Evolutionary conservation across 371 early-diverging fungal genomes (phyloP), one percentile per base, ranked within the genome.

Genomic region (Rhizopus delemar): DNA sequence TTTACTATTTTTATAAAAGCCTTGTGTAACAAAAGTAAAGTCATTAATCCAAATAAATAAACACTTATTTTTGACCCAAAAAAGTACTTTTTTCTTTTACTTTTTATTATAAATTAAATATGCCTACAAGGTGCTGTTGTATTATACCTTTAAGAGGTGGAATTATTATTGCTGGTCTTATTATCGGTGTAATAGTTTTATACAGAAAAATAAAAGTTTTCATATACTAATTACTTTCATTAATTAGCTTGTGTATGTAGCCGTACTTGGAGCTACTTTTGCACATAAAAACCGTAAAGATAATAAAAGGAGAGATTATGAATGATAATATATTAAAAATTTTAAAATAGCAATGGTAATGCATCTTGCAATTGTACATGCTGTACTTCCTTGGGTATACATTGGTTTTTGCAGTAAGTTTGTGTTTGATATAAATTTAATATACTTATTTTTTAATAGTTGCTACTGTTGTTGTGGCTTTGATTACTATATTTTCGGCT

Each of bases 231-330:
- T 36, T 13, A 36, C n/a, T 22, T 2, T 49, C 12, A 55, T 12
- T 55, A 7, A 15, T 52, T 61, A 78, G 78, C 59, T 65, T 22
- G 70, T 75, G 11, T 71, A 76, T 9, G 53, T 65, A 41, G 63
- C 68, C 33, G 56, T 78, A 35, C 53, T 78, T 28, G 72, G 51
- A 5, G 66, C 71, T 13, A 78, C 79, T 33, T 74, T 78, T 56
- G 59, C 74, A 56, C 71, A 78, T 49, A 73, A 68, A 54, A 78
- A 78, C 41, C 79, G 79, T 75, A 75, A 73, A 71, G 13, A 54
- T 22, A 22, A 34, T 11, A 8, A 29, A 38, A 50, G n/a, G 32
- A 29, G 13, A 31, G 29, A 7, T 13, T 11, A 15, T 22, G 2
- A 33, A 43, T 15, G n/a, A 15, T 33, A 3, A 48, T 9, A 2